Base-by-base conservation (phyloP, 1,139 yeast species). In the Eremothecium cymbalariae region DNA sequence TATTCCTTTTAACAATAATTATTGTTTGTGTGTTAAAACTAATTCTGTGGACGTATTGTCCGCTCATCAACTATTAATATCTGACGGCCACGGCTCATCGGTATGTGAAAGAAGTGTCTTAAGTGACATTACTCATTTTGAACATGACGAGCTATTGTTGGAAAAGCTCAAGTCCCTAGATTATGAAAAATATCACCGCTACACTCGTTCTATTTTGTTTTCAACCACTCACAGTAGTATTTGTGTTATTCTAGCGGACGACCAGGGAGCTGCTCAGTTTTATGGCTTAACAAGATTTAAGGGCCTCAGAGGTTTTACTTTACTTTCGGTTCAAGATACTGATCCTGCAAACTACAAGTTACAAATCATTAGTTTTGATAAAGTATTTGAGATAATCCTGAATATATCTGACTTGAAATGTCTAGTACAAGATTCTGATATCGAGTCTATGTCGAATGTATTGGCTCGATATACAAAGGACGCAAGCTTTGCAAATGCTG, bases 21-120 rank as follows among this genome's bases (percentile, higher is more conserved):
- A 38, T 25, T 33, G 40, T 13, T 22, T 52, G 13, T 32, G 41
- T 1, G 44, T 43, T 28, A 35, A 42, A 8, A 38, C 28, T 8
- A 38, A 32, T 3, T 32, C 35, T 5, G 22, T 46, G 8, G 36
- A 41, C 2, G 19, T 52, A 3, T 38, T 53, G 2, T 46, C 52
- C 8, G 51, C 53, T 2, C 48, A 48, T 25, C 57, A 54, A 36
- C 42, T 54, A 2, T 44, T 51, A 43, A 50, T 55, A 15, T 27
- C 21, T 3, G 30, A 27, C 9, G 21, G 21, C 14, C 21, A 27
- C 7, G 30, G 30, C 9, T 4, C 12, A 48, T 44, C 24, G 14
- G 24, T 12, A 30, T 27, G 5, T 8, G 32, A 36, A n/a, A 25
- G 38, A 13, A 36, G 37, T 8, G 28, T 32, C 20, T 25, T 50